Percentiles rank a stretch among this genome's conserved stretches.
phyloP scores from a whole-genome alignment of 2,329 filamentous ascomycete species.

The Monosporascus sp. region DNA sequence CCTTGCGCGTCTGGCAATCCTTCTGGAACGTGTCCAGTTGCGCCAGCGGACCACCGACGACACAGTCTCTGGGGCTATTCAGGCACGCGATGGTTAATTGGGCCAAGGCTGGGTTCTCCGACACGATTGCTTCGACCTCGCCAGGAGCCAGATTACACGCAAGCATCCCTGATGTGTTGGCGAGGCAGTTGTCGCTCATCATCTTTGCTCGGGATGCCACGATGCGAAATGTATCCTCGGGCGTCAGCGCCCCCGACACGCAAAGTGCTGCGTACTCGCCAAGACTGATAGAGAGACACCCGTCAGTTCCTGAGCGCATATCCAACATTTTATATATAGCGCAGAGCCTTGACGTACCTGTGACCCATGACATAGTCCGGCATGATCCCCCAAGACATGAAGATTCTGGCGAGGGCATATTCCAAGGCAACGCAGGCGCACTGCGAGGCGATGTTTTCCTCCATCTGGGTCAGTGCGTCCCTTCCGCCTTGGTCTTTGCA shows the following conservation, averaged over 20 bases:
- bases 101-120: neutral
- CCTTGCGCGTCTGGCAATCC: neutral
- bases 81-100: slow-evolving; percentile 6
- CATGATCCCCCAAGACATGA: slow-evolving; percentile 8
- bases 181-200: slow-evolving; percentile 6
- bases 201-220: slow-evolving; percentile 8
- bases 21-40: slow-evolving; percentile 4
- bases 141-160: slow-evolving; percentile 2
- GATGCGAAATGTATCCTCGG: slow-evolving; percentile 1
- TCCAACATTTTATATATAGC: neutral
- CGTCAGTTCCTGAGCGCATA: neutral
- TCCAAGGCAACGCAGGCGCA: slow-evolving; percentile 6
- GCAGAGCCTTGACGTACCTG: slow-evolving; percentile 3
- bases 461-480: too few relatives aligned
- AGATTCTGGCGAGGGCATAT: slow-evolving; percentile 5
- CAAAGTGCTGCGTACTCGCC: slow-evolving; percentile 10
- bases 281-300: neutral
- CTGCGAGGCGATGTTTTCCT: neutral
- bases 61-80: slow-evolving; percentile 9
- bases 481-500: neutral
- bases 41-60: slow-evolving; percentile 8
- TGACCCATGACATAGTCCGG: slow-evolving; percentile 7
- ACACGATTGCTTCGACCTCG: slow-evolving; percentile 1
- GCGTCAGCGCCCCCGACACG: slow-evolving; percentile 4
- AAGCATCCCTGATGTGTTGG: slow-evolving; percentile 5